phyloP scores from a whole-genome alignment of 139 green algal genomes.

The Haematococcus lacustris region DNA sequence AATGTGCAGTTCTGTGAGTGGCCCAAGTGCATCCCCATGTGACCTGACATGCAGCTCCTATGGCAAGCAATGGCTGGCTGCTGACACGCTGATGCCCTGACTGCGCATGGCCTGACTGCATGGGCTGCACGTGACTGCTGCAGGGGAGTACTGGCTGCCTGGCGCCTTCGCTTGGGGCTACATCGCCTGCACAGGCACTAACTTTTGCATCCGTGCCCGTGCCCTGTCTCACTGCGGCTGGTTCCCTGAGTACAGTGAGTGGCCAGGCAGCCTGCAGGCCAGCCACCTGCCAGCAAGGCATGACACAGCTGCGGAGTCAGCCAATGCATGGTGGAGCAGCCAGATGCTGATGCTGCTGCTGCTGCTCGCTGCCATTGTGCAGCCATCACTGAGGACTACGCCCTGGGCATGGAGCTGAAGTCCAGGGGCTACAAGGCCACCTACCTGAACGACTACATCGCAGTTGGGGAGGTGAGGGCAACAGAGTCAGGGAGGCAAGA shows the following conservation, averaged over 20 bases:
- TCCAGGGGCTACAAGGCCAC: slow-evolving; percentile 12
- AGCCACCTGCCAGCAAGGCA: no score
- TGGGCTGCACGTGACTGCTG: no score
- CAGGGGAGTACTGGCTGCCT: slow-evolving; percentile 24
- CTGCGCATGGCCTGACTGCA: no score
- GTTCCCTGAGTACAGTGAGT: slow-evolving; percentile 41
- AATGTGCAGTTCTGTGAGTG: slow-evolving; percentile 61
- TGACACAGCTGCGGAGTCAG: no score
- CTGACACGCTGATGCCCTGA: no score
- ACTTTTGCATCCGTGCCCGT: slow-evolving; percentile 64
- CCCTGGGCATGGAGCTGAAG: slow-evolving; percentile 43
- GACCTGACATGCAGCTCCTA: no score
- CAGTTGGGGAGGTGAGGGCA: slow-evolving; percentile 33
- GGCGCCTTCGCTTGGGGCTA: slow-evolving; percentile 26
- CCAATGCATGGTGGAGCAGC: no score
- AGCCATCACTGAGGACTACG: background rate
- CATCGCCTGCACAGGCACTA: slow-evolving; percentile 49
- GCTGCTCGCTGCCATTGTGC: background rate
- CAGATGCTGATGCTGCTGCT: no score
- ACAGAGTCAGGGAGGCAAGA: no score
- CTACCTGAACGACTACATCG: slow-evolving; percentile 20
- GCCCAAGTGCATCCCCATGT: no score
- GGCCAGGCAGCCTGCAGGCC: no score
- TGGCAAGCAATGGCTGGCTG: no score
- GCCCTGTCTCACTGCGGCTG: slow-evolving; percentile 52